Base-by-base conservation (phyloP, 192 early-diverging fungal genomes). In the Funneliformis mosseae region DNA sequence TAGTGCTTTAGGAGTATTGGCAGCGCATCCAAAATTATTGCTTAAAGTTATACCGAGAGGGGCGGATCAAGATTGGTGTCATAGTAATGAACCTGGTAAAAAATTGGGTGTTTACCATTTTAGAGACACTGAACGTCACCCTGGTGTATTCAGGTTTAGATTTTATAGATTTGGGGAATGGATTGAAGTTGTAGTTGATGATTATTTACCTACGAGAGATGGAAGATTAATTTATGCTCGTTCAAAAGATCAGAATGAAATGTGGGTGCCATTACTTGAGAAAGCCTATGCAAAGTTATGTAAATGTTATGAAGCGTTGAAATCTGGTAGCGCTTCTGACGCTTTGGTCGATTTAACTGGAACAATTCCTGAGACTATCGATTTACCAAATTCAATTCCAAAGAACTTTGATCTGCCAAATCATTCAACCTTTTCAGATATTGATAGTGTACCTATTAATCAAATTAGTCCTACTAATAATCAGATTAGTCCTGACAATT, bases 241-340 rank as follows among this genome's bases (percentile, higher is more conserved):
- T 33, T 89, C 88, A 16, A 76, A 77, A 84, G 81, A 89, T 63
- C 80, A 39, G 1, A 38, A 78, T 23, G 88, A 89, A 77, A 85
- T 89, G 69, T 88, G 88, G 87, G 67, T 83, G 38, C 79, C 88
- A 14, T 74, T 89, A 10, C 60, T 89, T 14, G 88, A 89, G 80
- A 89, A 89, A 75, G 88, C 88, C 3, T 89, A 84, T 67, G 88
- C 88, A 25, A 89, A 89, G 75, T 73, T 89, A 33, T 79, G 81
- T 68, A 85, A 84, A 21, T 81, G 74, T 16, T 89, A 89, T 72
- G 83, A 84, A 45, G 28, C 81, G 5, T 60, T 89, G 21, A 77
- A 80, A 59, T 23, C 68, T 25, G 85, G 78, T 12, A 79, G 80
- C 10, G 72, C 82, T 27, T 81, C 64, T 11, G 80, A 85, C 38